Evolutionary conservation across 139 green algal genomes (phyloP).

Genomic region (Coelastrella sp.): DNA sequence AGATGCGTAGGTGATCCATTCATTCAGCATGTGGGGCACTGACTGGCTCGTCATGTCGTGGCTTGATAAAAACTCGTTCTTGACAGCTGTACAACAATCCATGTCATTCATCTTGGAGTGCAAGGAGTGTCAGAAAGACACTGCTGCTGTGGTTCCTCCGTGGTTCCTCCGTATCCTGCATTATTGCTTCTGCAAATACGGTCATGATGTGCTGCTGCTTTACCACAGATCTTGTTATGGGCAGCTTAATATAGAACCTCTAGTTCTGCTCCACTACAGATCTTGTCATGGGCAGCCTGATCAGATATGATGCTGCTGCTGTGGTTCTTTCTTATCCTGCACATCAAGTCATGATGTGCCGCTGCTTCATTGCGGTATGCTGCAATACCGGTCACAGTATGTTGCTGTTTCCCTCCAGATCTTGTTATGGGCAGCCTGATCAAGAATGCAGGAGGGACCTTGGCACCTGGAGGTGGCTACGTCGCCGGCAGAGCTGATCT

Average conservation of each 20-base stretch:
- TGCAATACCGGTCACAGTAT: not conserved
- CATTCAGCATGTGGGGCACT: too few species aligned
- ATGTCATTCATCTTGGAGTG: too few species aligned
- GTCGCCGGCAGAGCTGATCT: slow-evolving; percentile 87
- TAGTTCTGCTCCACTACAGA: slow-evolving; percentile 64
- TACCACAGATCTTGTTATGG: slow-evolving; percentile 89
- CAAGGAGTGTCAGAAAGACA: too few species aligned
- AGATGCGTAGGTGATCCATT: too few species aligned
- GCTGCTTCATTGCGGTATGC: too few species aligned
- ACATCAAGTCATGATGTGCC: too few species aligned
- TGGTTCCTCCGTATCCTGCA: not conserved
- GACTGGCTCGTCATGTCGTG: too few species aligned
- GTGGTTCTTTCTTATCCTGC: too few species aligned
- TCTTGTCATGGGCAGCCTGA: slow-evolving; percentile 93
- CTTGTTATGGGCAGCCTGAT: slow-evolving; percentile 95
- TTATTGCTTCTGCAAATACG: not conserved
- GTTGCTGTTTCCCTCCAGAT: slow-evolving; percentile 66
- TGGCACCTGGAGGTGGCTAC: slow-evolving; percentile 93
- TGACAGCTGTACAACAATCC: too few species aligned
- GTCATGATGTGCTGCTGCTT: not conserved
- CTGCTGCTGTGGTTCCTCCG: too few species aligned
- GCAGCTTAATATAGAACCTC: slow-evolving; percentile 95
- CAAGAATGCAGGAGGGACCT: slow-evolving; percentile 94
- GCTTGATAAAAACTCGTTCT: too few species aligned
- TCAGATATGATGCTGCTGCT: slow-evolving; percentile 48